phyloP scores from a whole-genome alignment of 345 rosid genomes.

The Dipteronia dyeriana region DNA sequence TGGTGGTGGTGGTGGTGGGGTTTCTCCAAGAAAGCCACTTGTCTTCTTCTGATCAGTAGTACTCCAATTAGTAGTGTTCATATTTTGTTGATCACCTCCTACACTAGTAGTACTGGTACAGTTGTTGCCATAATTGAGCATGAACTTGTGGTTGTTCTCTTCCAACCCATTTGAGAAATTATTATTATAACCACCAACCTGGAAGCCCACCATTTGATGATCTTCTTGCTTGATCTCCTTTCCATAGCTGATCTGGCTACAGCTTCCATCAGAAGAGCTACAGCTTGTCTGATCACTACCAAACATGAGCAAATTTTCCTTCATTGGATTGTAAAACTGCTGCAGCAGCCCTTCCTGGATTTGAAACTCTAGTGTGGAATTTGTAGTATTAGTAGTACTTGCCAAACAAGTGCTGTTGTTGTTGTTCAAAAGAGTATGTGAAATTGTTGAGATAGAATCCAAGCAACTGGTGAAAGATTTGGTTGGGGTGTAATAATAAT shows the following conservation, averaged over 20 bases:
- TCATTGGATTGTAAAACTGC: constrained; percentile 40
- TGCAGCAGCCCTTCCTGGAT: constrained; percentile 28
- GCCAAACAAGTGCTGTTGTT: constrained; percentile 10
- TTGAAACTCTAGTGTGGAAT: constrained; percentile 21
- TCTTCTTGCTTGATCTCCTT: constrained; percentile 63
- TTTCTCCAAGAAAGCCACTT: constrained; percentile 42
- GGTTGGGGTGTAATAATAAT: constrained; percentile 16
- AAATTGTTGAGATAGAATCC: constrained; percentile 22
- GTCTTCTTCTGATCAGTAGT: constrained; percentile 36
- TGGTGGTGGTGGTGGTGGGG: constrained; percentile 31
- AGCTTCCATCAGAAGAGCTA: constrained; percentile 62
- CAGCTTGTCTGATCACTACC: constrained; percentile 59
- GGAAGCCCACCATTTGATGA: constrained; percentile 27
- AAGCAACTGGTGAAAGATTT: constrained; percentile 26
- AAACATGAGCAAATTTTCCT: constrained; percentile 48
- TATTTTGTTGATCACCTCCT: constrained; percentile 13
- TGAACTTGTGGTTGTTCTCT: constrained; percentile 37
- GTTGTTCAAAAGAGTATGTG: constrained; percentile 21
- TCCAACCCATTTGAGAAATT: constrained; percentile 34
- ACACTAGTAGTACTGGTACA: not conserved
- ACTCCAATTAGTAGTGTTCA: constrained; percentile 30
- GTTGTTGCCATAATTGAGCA: constrained; percentile 31
- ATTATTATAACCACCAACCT: constrained; percentile 8
- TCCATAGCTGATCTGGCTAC: constrained; percentile 47
- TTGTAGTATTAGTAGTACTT: constrained; percentile 5